Conservation (phyloP, 2,329 filamentous ascomycete species). For the Epicoccum nigrum region DNA sequence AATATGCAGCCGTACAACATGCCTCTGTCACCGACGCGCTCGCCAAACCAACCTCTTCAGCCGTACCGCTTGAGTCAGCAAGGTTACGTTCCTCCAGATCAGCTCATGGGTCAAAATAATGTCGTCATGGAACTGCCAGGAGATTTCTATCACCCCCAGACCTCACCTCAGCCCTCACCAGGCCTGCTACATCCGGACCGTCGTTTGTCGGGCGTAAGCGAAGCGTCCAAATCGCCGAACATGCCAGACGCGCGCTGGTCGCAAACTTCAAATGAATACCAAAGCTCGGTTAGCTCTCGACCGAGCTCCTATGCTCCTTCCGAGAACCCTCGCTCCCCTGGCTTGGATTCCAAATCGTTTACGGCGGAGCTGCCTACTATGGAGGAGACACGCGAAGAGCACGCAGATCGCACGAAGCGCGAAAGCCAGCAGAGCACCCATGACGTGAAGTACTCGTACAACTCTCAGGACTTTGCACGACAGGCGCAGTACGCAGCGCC, state of each 20-base stretch:
- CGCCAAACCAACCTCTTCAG: constrained; percentile 12
- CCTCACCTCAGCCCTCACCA: constrained; percentile 37
- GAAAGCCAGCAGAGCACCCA: constrained; percentile 25
- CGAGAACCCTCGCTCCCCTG: constrained; percentile 43
- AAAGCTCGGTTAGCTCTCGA: constrained; percentile 37
- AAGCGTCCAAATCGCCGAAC: constrained; percentile 37
- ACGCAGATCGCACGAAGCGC: constrained; percentile 27
- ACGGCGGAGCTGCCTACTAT: constrained; percentile 44
- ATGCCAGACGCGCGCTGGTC: constrained; percentile 43
- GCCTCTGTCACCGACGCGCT: constrained; percentile 36
- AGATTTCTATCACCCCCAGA: constrained; percentile 48
- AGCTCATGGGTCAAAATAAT: constrained; percentile 36
- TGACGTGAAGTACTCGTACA: constrained; percentile 40
- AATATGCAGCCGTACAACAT: constrained; percentile 36
- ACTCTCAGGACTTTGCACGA: constrained; percentile 42
- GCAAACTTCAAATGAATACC: constrained; percentile 33
- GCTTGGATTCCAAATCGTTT: constrained; percentile 42
- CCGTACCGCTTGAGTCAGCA: constrained; percentile 19
- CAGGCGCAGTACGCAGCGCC: constrained; percentile 18
- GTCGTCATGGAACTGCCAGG: constrained; percentile 52
- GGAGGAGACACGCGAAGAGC: constrained; percentile 44
- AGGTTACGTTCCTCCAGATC: constrained; percentile 25
- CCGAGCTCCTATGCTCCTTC: constrained; percentile 46
- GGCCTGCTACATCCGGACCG: constrained; percentile 30
- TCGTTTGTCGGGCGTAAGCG: constrained; percentile 13